Percentiles rank a stretch among this genome's conserved stretches.
Evolutionary conservation across 2,329 filamentous ascomycete species (phyloP).

Genomic region (Fusarium setosum): DNA sequence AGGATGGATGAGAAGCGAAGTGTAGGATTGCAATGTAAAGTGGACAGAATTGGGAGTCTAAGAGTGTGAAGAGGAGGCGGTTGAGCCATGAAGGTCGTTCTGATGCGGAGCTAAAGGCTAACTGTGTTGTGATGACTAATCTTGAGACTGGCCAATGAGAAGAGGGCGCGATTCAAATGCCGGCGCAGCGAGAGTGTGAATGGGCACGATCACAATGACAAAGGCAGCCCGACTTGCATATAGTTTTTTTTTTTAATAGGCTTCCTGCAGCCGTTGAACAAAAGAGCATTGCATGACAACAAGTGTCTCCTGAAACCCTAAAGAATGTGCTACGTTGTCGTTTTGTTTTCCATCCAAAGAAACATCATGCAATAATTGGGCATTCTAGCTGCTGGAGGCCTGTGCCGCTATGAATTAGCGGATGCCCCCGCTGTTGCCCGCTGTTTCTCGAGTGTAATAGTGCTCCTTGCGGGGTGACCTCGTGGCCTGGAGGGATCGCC

Average conservation of each 20-base stretch:
- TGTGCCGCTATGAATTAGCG: conserved; percentile 7
- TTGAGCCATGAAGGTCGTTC: conserved; percentile 32
- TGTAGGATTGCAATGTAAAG: conserved; percentile 1
- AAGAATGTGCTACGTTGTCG: too few species aligned
- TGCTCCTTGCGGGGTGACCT: conserved; percentile 35
- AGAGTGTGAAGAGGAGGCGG: conserved; percentile 23
- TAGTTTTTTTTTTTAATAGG: not conserved
- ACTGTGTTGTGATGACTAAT: conserved; percentile 37
- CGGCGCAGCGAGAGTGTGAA: conserved; percentile 2
- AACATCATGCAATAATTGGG: not conserved
- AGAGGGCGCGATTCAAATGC: conserved; percentile 6
- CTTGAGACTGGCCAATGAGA: conserved; percentile 15
- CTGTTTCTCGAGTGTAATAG: conserved; percentile 27
- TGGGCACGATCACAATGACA: not conserved
- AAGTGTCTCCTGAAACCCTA: too few species aligned
- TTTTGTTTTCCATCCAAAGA: not conserved
- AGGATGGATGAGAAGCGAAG: not conserved
- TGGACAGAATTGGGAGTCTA: conserved; percentile 16
- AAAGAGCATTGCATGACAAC: too few species aligned
- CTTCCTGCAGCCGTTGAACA: not conserved
- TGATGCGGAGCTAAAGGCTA: conserved; percentile 29
- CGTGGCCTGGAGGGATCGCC: conserved; percentile 19
- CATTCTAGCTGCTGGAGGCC: not conserved
- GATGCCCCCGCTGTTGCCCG: conserved; percentile 21
- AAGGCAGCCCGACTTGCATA: not conserved